Evolutionary conservation across 2,329 filamentous ascomycete genomes (phyloP).

Genomic region (Phyllosticta paracitricarpa): DNA sequence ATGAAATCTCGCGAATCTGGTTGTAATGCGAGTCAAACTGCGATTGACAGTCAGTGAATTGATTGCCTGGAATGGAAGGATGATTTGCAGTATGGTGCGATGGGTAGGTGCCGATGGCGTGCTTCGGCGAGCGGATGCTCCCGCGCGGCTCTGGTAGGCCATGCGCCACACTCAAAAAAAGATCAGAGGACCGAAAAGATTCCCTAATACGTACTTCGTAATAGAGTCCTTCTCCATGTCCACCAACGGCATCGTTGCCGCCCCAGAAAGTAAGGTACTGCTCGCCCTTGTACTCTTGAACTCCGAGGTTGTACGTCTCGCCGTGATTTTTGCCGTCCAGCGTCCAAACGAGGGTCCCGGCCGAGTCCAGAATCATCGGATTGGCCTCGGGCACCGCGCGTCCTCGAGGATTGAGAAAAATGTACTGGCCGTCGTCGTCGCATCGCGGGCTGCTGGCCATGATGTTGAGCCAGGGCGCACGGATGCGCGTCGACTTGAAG

Average conservation of each 20-base stretch:
- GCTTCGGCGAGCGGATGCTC: conserved; percentile 2
- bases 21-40: conserved; percentile 14
- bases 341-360: conserved; percentile 25
- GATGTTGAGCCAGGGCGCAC: conserved; percentile 13
- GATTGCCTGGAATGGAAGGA: not conserved
- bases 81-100: not conserved
- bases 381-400: conserved; percentile 15
- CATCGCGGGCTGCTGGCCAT: conserved; percentile 7
- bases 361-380: conserved; percentile 26
- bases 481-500: conserved; percentile 10
- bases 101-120: conserved; percentile 5
- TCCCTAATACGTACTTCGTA: conserved; percentile 14
- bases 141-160: conserved; percentile 9
- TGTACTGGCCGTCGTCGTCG: conserved; percentile 10
- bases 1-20: conserved; percentile 10
- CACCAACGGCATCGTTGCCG: conserved; percentile 23
- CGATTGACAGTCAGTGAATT: not conserved
- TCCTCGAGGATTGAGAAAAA: conserved; percentile 12
- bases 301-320: conserved; percentile 18
- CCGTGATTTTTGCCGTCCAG: conserved; percentile 17
- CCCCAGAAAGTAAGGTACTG: conserved; percentile 31
- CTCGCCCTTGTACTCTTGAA: conserved; percentile 25
- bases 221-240: conserved; percentile 24
- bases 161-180: conserved; percentile 13
- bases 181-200: too few species aligned